Base-by-base conservation (phyloP, 1,139 yeast species). In the Saccharomycopsis crataegensis region DNA sequence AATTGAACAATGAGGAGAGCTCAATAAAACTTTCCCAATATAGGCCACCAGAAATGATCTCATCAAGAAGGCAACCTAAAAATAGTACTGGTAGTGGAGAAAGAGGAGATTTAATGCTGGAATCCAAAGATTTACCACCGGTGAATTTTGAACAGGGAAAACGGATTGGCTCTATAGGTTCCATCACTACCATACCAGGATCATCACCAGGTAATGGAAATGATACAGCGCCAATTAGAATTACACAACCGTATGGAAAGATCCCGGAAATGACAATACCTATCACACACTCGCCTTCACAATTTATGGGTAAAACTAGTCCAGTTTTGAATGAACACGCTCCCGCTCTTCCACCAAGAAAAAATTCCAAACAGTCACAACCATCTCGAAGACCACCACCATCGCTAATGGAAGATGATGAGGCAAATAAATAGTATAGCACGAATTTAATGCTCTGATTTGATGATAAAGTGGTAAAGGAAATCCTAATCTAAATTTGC, bases 41-140 rank as follows among this genome's bases (percentile, higher is more conserved):
- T 59, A 71, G 68, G 2, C 78, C 83, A 0, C 87, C 87, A 0
- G 86, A 82, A 62, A 82, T 83, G 88, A 82, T 82, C 34, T 73
- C 79, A 51, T 79, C 71, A 49, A 70, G 89, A 62, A 69, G 86
- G 60, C 61, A 66, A 12, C 70, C 72, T 5, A 63, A 76, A 41
- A 64, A 63, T 43, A 50, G 58, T 8, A 55, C 50, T 43, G 58
- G 52, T 64, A 33, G 60, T 61, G n/a, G 33, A 34, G 46, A 49
- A 28, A 17, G 45, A 17, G 44, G 46, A 34, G 54, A 37, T 17
- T 41, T 34, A 47, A 3, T 17, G 22, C 55, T 14, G 34, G 49
- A 33, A 36, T 34, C 6, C 44, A 47, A 31, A 16, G 52, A 43
- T 43, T 22, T 22, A 4, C 28, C 28, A 22, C 4, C 28, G 28